Evolutionary conservation across 2,329 filamentous ascomycete genomes (phyloP).

Genomic region (Rhynchosporium secalis): DNA sequence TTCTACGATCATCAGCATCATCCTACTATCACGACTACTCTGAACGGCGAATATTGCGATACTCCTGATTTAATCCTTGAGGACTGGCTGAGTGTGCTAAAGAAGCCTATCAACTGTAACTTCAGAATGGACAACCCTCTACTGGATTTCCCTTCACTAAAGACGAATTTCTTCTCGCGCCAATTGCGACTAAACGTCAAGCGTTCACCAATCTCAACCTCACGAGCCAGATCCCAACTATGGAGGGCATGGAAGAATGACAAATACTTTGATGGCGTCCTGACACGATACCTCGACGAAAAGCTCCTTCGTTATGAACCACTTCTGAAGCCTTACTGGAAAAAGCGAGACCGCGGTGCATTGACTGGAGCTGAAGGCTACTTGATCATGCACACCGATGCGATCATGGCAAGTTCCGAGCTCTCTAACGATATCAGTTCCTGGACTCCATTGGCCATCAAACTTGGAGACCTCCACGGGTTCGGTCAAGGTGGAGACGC

Average conservation of each 20-base stretch:
- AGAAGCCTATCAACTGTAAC: constrained; percentile 45
- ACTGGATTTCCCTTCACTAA: constrained; percentile 45
- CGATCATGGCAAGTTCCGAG: constrained; percentile 40
- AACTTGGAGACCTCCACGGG: constrained; percentile 42
- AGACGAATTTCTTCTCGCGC: constrained; percentile 36
- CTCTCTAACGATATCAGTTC: constrained; percentile 39
- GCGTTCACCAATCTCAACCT: constrained; percentile 44
- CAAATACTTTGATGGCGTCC: constrained; percentile 47
- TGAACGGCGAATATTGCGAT: constrained; percentile 51
- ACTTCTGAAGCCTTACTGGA: constrained; percentile 44
- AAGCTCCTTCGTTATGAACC: constrained; percentile 45
- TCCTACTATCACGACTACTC: constrained; percentile 47
- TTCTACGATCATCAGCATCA: constrained; percentile 51
- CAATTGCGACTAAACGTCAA: constrained; percentile 44
- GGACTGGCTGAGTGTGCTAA: constrained; percentile 46
- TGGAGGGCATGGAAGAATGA: constrained; percentile 51
- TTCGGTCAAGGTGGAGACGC: constrained; percentile 44
- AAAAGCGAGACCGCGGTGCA: constrained; percentile 43
- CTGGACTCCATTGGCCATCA: constrained; percentile 42
- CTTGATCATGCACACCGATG: constrained; percentile 41
- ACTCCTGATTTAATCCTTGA: constrained; percentile 56
- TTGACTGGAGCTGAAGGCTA: constrained; percentile 44
- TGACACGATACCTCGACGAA: constrained; percentile 50
- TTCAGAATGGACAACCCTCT: constrained; percentile 54
- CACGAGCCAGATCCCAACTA: constrained; percentile 46